Conservation (phyloP, 306 rosid genomes). For the Potentilla sterilis region DNA sequence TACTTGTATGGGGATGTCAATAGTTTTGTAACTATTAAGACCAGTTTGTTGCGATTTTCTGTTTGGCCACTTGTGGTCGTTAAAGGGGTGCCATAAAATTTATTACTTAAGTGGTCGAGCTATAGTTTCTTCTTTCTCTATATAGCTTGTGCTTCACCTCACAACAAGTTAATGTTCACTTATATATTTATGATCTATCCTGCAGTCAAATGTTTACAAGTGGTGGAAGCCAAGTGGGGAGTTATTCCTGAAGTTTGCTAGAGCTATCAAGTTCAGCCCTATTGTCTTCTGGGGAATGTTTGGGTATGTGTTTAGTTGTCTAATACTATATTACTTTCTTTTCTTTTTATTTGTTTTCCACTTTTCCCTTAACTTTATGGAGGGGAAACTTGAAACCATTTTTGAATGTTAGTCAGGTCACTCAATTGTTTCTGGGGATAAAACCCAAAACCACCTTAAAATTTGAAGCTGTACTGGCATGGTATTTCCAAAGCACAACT, state of each 20-base stretch:
- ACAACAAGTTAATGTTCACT: not conserved
- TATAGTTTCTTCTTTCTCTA: not conserved
- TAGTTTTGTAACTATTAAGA: not conserved
- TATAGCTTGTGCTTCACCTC: not conserved
- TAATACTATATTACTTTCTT: not conserved
- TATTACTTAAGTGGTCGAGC: not conserved
- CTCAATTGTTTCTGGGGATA: not conserved
- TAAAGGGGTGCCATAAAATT: not conserved
- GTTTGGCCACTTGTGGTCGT: slow-evolving; percentile 14
- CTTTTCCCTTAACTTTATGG: not conserved
- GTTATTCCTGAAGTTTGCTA: slow-evolving; percentile 51
- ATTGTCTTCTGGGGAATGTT: slow-evolving; percentile 79
- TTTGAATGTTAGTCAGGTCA: not conserved
- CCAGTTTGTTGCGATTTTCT: slow-evolving; percentile 22
- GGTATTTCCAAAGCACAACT: not conserved
- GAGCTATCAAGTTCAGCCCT: slow-evolving; percentile 81
- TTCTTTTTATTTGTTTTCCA: not conserved
- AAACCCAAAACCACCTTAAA: not conserved
- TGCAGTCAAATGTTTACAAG: slow-evolving; percentile 65
- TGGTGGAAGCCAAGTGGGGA: slow-evolving; percentile 96
- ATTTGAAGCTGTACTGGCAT: not conserved
- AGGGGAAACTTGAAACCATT: not conserved
- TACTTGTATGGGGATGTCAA: not conserved
- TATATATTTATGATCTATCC: slow-evolving; percentile 13
- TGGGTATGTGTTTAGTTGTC: slow-evolving; percentile 61